A percentile compares a stretch with the other conserved stretches of the same genome.
Conservation (phyloP, 1,284 basidiomycete species). For the Microbotryum scabiosae region DNA sequence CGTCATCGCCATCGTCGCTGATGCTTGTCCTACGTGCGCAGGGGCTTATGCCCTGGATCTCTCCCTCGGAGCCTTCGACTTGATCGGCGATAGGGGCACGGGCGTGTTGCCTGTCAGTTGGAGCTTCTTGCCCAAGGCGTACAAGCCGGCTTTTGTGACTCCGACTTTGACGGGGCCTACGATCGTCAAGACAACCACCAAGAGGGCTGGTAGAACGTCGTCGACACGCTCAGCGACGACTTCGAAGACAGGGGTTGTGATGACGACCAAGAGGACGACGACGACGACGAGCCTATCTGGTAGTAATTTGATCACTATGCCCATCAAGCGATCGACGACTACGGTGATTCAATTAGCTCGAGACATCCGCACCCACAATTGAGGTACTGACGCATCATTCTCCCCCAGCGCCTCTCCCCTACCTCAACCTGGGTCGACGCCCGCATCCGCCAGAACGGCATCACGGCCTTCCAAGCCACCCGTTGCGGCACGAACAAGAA, state of each 20-base stretch:
- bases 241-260: background rate
- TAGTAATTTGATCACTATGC: no score
- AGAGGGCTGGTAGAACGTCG: no score
- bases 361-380: no score
- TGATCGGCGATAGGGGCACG: conserved; percentile 49
- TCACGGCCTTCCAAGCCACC: background rate
- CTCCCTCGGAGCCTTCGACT: conserved; percentile 61
- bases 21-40: conserved; percentile 74
- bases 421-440: background rate
- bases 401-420: no score
- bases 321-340: no score
- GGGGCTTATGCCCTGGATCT: conserved; percentile 66
- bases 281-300: no score
- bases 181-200: no score
- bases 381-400: no score
- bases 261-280: no score
- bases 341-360: no score
- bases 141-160: no score
- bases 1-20: conserved; percentile 37
- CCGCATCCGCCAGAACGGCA: background rate
- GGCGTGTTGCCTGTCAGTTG: conserved; percentile 49
- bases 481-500: background rate
- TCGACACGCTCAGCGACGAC: background rate
- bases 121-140: background rate
- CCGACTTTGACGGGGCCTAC: no score